A percentile compares a stretch with the other conserved stretches of the same genome.
These are phyloP conservation scores for Corrigiola litoralis DNA, from an alignment of 179 eudicot genomes.

Conservation along the genomic window DNA sequence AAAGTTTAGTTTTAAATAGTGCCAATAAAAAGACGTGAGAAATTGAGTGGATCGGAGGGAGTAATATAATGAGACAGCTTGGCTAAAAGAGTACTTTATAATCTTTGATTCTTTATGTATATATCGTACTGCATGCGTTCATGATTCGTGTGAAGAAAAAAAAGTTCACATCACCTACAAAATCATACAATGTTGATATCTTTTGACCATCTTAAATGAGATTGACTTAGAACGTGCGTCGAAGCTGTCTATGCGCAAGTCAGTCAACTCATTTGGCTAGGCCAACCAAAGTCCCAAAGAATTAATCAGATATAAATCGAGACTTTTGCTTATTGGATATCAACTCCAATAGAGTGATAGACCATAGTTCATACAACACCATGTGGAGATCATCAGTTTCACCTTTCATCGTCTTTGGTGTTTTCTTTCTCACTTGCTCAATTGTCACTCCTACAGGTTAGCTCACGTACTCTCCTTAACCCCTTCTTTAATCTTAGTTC, in stretches of 20 bases:
- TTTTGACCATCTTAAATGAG: not conserved
- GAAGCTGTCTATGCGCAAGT: not conserved
- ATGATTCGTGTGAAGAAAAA: too few relatives aligned
- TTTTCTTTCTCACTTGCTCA: not conserved
- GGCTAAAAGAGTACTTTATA: too few relatives aligned
- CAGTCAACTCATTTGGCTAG: not conserved
- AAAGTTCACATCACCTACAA: not conserved
- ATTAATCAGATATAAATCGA: not conserved
- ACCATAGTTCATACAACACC: not conserved
- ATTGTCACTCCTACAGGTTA: not conserved
- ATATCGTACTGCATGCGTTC: too few relatives aligned
- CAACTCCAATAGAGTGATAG: not conserved
- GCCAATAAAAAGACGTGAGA: too few relatives aligned
- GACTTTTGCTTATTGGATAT: not conserved
- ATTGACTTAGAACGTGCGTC: not conserved
- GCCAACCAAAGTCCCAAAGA: not conserved
- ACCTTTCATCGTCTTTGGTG: not conserved
- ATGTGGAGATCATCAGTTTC: not conserved
- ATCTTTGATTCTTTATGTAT: too few relatives aligned
- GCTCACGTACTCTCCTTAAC: not conserved
- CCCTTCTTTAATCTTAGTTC: not conserved
- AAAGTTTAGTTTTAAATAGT: too few relatives aligned
- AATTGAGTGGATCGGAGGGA: too few relatives aligned
- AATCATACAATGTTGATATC: not conserved
- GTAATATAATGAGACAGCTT: too few relatives aligned